Evolutionary conservation across 116 monocot genomes (phyloP).

Genomic region (Zostera marina): DNA sequence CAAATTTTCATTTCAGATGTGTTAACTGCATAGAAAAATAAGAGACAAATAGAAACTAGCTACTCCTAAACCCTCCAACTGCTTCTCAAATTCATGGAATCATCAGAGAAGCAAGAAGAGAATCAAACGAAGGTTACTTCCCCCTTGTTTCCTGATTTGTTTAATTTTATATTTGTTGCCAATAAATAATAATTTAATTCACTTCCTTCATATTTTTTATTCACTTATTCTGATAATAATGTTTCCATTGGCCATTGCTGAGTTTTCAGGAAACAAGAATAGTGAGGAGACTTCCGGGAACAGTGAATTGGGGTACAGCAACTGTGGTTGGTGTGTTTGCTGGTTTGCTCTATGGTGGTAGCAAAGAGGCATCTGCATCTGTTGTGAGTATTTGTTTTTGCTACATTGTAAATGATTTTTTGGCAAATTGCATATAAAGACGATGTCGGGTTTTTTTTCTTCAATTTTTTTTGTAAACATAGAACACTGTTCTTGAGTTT

Average conservation of each 20-base stretch:
- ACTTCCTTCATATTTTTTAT: background rate
- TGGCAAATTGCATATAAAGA: no score
- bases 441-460: no score
- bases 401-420: no score
- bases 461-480: no score
- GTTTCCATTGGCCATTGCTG: background rate
- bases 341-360: conserved; percentile 90
- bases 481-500: no score
- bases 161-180: background rate
- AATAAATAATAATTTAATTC: background rate
- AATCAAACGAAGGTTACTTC: background rate
- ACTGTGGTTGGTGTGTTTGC: conserved; percentile 72
- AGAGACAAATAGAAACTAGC: no score
- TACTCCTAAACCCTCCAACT: no score
- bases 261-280: background rate
- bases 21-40: no score
- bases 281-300: conserved; percentile 21
- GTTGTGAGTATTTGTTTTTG: conserved; percentile 32
- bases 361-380: conserved; percentile 85
- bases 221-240: background rate
- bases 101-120: background rate
- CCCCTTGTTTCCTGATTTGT: background rate
- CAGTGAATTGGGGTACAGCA: conserved; percentile 67
- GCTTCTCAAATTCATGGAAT: background rate
- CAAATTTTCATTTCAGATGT: no score